Evolutionary conservation across 2,329 filamentous ascomycete species (phyloP).

Genomic region (Epichloe sp.): DNA sequence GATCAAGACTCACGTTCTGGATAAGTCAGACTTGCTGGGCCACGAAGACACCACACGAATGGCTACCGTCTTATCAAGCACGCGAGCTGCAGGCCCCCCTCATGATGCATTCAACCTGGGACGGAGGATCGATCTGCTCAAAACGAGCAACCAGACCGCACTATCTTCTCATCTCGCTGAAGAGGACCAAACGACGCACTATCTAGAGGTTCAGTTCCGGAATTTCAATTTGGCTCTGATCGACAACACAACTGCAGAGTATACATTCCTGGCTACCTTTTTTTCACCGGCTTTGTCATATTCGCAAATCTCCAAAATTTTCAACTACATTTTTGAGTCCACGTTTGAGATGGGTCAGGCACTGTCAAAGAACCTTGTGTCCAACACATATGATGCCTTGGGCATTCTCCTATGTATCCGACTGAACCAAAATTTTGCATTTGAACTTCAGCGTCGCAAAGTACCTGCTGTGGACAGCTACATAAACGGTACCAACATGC

Average conservation of each 20-base stretch:
- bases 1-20: conserved; percentile 68
- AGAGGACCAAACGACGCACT: conserved; percentile 74
- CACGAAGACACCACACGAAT: conserved; percentile 61
- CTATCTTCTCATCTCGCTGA: conserved; percentile 83
- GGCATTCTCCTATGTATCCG: conserved; percentile 85
- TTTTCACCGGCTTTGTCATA: conserved; percentile 69
- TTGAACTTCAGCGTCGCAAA: conserved; percentile 83
- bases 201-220: conserved; percentile 80
- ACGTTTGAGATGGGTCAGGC: conserved; percentile 73
- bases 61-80: conserved; percentile 40
- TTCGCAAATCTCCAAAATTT: conserved; percentile 67
- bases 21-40: conserved; percentile 72
- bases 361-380: conserved; percentile 63
- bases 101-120: conserved; percentile 88
- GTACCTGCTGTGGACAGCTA: conserved; percentile 83
- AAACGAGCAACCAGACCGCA: conserved; percentile 58
- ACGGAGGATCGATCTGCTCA: conserved; percentile 70
- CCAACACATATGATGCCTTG: conserved; percentile 69
- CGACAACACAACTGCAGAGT: conserved; percentile 90
- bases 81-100: conserved; percentile 36
- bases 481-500: conserved; percentile 89
- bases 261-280: conserved; percentile 83
- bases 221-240: conserved; percentile 90
- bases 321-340: conserved; percentile 77
- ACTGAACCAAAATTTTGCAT: conserved; percentile 85